These are phyloP conservation scores for Backusella parvicylindrica DNA, from an alignment of 192 early-diverging fungal species.

Conservation along the genomic window DNA sequence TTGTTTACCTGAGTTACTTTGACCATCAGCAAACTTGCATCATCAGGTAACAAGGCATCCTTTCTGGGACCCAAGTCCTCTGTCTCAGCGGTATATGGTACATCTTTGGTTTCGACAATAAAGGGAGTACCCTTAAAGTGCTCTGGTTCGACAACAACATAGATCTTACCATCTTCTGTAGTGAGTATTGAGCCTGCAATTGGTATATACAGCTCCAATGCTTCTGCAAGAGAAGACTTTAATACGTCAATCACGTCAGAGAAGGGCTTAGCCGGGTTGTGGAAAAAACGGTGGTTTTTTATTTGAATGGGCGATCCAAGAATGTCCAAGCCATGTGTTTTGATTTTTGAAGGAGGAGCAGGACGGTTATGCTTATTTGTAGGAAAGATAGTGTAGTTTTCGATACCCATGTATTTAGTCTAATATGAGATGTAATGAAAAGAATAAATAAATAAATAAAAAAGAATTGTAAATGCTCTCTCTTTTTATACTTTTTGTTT, in stretches of 20 bases:
- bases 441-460: background rate
- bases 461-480: no score
- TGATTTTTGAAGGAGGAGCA: slow-evolving; percentile 17
- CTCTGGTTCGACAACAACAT: background rate
- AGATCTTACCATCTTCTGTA: slow-evolving; percentile 20
- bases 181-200: slow-evolving; percentile 26
- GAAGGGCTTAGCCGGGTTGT: background rate
- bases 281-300: slow-evolving; percentile 34
- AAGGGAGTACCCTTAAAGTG: background rate
- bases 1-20: background rate
- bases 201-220: slow-evolving; percentile 37
- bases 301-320: slow-evolving; percentile 30
- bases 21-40: background rate
- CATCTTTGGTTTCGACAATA: background rate
- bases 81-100: background rate
- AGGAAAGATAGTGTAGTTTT: background rate
- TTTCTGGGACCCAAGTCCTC: background rate
- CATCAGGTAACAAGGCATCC: background rate
- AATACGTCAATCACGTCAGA: slow-evolving; percentile 28
- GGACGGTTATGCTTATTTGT: slow-evolving; percentile 24
- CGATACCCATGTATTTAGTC: background rate
- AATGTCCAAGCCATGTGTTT: slow-evolving; percentile 28
- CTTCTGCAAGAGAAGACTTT: slow-evolving; percentile 33
- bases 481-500: background rate
- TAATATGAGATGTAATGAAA: background rate